Percentiles rank a stretch among this genome's conserved stretches.
Conservation (phyloP, 257 asterid genomes). For the Ligustrum vulgare region DNA sequence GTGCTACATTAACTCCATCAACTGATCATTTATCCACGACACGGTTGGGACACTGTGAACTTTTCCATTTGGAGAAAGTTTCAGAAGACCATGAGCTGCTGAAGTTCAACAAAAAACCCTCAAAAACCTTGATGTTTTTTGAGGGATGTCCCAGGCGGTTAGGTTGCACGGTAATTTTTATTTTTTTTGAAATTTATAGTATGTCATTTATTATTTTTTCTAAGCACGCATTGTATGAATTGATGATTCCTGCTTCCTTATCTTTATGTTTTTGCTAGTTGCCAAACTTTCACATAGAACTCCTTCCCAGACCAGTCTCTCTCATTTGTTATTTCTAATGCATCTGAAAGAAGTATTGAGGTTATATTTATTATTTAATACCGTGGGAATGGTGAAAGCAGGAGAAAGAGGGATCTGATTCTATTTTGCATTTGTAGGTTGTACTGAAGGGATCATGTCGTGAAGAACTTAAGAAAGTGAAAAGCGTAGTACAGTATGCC, state of each 20-base stretch:
- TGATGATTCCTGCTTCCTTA: background rate
- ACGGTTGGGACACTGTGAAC: conserved; percentile 85
- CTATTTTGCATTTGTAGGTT: conserved; percentile 48
- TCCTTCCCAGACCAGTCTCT: background rate
- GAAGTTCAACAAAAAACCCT: conserved; percentile 70
- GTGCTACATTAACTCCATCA: conserved; percentile 80
- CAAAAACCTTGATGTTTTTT: conserved; percentile 87
- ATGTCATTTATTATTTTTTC: background rate
- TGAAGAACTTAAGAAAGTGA: conserved; percentile 82
- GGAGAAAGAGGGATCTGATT: conserved; percentile 15
- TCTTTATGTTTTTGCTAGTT: background rate
- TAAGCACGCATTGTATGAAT: background rate
- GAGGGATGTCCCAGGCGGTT: conserved; percentile 96
- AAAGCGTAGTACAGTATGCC: conserved; percentile 73
- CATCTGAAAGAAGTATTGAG: conserved; percentile 3
- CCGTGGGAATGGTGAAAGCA: background rate
- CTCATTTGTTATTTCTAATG: background rate
- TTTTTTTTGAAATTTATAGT: background rate
- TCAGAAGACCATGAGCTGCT: conserved; percentile 67
- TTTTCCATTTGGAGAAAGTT: conserved; percentile 78
- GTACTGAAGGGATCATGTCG: conserved; percentile 73
- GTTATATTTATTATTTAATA: background rate
- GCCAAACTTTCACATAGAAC: background rate
- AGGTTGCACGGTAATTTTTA: conserved; percentile 87
- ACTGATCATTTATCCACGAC: conserved; percentile 68